A percentile compares a stretch with the other conserved stretches of the same genome.
These are phyloP conservation scores for Nephromyces sp. DNA, from an alignment of 169 alveolate species.

Conservation along the genomic window DNA sequence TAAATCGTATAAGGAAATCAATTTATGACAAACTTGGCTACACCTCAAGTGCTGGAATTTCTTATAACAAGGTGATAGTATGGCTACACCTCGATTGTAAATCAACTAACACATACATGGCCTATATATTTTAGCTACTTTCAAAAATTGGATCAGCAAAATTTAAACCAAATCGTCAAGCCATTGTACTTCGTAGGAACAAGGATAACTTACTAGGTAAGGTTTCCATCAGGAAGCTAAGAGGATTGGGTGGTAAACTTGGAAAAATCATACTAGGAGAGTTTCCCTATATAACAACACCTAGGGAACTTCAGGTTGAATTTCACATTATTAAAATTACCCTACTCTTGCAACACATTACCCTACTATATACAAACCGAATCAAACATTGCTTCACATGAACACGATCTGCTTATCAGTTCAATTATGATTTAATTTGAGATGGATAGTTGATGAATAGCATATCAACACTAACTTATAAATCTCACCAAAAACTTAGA, in stretches of 20 bases:
- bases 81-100: background rate
- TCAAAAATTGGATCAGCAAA: background rate
- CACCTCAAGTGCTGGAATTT: background rate
- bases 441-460: no score
- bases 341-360: no score
- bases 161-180: constrained; percentile 2
- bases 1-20: background rate
- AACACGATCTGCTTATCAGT: no score
- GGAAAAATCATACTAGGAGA: background rate
- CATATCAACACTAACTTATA: no score
- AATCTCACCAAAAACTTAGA: no score
- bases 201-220: background rate
- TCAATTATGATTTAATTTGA: no score
- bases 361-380: no score
- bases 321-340: no score
- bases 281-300: background rate
- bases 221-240: background rate
- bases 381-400: no score
- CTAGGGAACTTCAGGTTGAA: constrained; percentile 1
- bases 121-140: background rate
- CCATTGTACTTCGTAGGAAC: background rate
- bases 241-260: constrained; percentile 8
- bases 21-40: background rate
- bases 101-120: background rate
- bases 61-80: background rate